Conservation (phyloP, 768 basidiomycete species). For the Tephrocybe rancida region DNA sequence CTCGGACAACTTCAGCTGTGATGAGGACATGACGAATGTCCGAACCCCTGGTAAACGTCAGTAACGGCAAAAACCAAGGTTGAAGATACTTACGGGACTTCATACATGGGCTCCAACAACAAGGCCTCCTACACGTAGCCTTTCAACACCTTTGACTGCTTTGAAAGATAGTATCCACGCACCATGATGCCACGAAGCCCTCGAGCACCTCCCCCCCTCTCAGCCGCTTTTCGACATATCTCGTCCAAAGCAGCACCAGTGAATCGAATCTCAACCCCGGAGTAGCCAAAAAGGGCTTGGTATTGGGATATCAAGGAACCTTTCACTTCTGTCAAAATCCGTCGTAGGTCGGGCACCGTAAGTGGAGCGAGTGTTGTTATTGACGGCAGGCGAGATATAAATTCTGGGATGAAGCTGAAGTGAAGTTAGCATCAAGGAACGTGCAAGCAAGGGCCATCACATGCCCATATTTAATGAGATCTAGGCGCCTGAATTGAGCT, state of each 20-base stretch:
- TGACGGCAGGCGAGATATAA: constrained; percentile 92
- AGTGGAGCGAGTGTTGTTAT: constrained; percentile 82
- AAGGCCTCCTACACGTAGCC: constrained; percentile 62
- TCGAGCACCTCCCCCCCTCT: constrained; percentile 88
- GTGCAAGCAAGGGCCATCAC: background rate
- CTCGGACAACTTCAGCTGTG: constrained; percentile 68
- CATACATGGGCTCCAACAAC: constrained; percentile 90
- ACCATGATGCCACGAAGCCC: constrained; percentile 91
- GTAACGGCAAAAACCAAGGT: background rate
- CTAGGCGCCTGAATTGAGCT: constrained; percentile 34
- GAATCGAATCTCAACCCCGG: constrained; percentile 85
- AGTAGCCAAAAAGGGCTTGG: constrained; percentile 78
- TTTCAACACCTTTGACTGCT: background rate
- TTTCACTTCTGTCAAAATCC: constrained; percentile 91
- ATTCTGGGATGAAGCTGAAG: constrained; percentile 89
- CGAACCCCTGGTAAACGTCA: constrained; percentile 28
- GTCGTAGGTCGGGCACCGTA: constrained; percentile 78
- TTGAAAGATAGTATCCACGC: constrained; percentile 15
- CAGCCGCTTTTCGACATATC: constrained; percentile 77
- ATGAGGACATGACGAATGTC: constrained; percentile 84
- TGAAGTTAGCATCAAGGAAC: constrained; percentile 6
- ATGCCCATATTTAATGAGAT: constrained; percentile 86
- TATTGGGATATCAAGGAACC: constrained; percentile 93
- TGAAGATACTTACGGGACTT: constrained; percentile 71
- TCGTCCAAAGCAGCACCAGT: constrained; percentile 79